These are phyloP conservation scores for Trichosanthes truncata DNA, from an alignment of 306 rosid genomes.

Conservation along the genomic window DNA sequence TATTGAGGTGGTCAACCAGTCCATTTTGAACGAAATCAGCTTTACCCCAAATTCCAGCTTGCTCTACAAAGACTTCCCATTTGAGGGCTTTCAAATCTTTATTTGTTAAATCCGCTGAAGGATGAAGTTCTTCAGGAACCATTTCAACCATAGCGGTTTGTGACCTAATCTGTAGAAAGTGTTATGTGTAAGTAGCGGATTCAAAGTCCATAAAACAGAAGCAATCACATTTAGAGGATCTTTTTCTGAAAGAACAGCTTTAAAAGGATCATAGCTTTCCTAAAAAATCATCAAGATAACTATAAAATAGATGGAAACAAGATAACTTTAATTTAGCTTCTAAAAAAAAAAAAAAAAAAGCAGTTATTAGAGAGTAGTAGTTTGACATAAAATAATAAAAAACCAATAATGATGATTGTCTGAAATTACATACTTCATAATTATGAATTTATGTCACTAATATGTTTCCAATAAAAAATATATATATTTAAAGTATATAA, in stretches of 20 bases:
- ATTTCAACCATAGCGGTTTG: slow-evolving; percentile 53
- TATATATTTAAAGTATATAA: no score
- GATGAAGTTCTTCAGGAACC: slow-evolving; percentile 51
- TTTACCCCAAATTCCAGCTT: slow-evolving; percentile 71
- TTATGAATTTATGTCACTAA: no score
- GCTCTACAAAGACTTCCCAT: slow-evolving; percentile 74
- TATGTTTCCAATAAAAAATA: no score
- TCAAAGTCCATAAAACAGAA: not conserved
- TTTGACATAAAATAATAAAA: no score
- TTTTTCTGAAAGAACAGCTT: not conserved
- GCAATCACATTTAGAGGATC: not conserved
- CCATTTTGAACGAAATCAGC: slow-evolving; percentile 59
- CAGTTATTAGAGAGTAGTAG: not conserved
- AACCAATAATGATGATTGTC: no score
- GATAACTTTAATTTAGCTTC: not conserved
- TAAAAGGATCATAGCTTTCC: not conserved
- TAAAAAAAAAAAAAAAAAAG: not conserved
- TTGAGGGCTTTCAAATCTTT: slow-evolving; percentile 35
- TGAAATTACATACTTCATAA: no score
- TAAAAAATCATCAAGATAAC: not conserved
- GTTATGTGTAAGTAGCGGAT: slow-evolving; percentile 14
- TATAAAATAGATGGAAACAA: not conserved
- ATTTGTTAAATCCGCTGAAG: slow-evolving; percentile 20
- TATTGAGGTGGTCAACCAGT: slow-evolving; percentile 84
- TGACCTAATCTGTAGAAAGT: slow-evolving; percentile 53